phyloP scores from a whole-genome alignment of 768 basidiomycete species.

The Tricholoma matsutake region DNA sequence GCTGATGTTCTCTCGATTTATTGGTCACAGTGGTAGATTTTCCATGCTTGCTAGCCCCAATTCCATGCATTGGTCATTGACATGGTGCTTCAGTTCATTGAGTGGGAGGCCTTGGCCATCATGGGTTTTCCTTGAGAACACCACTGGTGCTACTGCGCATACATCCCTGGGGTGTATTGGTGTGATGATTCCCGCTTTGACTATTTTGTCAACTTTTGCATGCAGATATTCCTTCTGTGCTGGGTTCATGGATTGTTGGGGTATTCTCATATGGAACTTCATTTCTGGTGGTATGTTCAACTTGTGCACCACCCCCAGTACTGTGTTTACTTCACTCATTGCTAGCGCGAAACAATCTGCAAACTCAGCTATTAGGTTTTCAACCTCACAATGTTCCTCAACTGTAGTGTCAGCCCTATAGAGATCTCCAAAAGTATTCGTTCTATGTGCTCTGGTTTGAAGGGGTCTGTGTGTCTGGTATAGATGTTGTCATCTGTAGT shows the following conservation, averaged over 20 bases:
- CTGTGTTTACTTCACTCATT: no score
- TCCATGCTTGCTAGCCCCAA: slow-evolving; percentile 17
- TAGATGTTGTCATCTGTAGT: neutral
- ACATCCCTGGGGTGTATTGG: neutral
- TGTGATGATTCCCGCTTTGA: neutral
- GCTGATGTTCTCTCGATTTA: neutral
- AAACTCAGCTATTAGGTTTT: neutral
- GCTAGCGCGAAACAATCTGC: neutral
- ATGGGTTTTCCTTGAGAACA: neutral
- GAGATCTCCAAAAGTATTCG: neutral
- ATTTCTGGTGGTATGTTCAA: slow-evolving; percentile 28
- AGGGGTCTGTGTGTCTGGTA: neutral
- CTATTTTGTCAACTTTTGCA: neutral
- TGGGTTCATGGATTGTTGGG: slow-evolving; percentile 18
- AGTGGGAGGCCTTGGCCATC: neutral
- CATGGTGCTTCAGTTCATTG: neutral
- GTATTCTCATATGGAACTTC: slow-evolving; percentile 22
- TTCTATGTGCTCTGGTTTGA: neutral
- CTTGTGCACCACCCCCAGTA: slow-evolving; percentile 17
- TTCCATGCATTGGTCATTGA: slow-evolving; percentile 20
- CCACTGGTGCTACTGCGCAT: neutral
- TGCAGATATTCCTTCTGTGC: neutral
- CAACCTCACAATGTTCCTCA: slow-evolving; percentile 33
- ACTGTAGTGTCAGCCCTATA: neutral
- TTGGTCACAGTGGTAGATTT: slow-evolving; percentile 18